These are phyloP conservation scores for Aspergillus ibericus DNA, from an alignment of 2,329 filamentous ascomycete genomes.

Conservation along the genomic window DNA sequence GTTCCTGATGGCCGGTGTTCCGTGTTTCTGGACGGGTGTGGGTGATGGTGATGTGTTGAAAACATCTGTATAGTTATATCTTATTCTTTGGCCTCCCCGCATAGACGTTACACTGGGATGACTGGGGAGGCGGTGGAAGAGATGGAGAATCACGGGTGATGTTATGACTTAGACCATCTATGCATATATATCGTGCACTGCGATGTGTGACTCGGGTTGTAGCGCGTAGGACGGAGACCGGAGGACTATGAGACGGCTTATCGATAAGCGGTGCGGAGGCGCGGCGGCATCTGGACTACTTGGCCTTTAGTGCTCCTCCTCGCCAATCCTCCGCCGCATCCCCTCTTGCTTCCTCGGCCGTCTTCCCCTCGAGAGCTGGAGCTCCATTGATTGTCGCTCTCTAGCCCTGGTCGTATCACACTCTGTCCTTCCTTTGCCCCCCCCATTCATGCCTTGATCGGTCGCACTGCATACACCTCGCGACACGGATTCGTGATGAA, in stretches of 20 bases:
- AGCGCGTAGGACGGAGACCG: too few relatives aligned
- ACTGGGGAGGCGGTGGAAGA: neutral
- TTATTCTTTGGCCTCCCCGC: slow-evolving; percentile 7
- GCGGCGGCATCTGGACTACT: slow-evolving; percentile 16
- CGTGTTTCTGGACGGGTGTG: neutral
- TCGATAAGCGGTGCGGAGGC: neutral
- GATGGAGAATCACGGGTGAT: slow-evolving; percentile 9
- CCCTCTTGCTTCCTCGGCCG: neutral
- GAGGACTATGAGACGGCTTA: too few relatives aligned
- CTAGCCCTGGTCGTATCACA: neutral
- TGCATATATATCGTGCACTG: slow-evolving; percentile 11
- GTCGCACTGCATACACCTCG: slow-evolving; percentile 11
- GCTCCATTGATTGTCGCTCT: slow-evolving; percentile 5
- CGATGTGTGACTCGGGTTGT: neutral
- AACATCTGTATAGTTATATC: slow-evolving; percentile 19
- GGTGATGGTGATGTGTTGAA: neutral
- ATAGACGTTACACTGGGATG: neutral
- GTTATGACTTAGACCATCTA: slow-evolving; percentile 19
- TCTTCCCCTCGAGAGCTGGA: neutral
- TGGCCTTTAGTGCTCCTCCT: slow-evolving; percentile 16
- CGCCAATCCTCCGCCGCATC: neutral
- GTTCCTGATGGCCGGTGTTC: neutral
- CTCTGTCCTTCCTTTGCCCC: slow-evolving; percentile 2
- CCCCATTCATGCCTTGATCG: slow-evolving; percentile 30
- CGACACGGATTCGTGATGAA: slow-evolving; percentile 61